A percentile compares a stretch with the other conserved stretches of the same genome.
Evolutionary conservation across 208 protist genomes (phyloP).

Genomic region (Vickermania ingenoplastis): DNA sequence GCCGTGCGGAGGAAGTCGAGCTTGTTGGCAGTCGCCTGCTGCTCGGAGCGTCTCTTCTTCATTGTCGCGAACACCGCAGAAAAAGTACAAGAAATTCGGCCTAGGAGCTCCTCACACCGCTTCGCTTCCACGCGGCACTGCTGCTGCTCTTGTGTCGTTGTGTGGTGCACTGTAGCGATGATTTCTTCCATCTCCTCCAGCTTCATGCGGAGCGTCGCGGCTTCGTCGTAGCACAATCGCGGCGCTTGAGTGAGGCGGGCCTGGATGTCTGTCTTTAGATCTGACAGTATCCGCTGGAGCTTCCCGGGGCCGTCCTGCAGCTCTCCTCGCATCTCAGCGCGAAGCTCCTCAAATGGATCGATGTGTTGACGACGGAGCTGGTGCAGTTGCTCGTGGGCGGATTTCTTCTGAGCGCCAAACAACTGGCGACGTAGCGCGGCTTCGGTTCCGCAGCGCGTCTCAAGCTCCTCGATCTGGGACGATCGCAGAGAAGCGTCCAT

Average conservation of each 20-base stretch:
- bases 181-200: constrained; percentile 3
- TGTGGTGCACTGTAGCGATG: constrained; percentile 14
- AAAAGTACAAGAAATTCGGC: constrained; percentile 3
- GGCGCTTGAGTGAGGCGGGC: background rate
- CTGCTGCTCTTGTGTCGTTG: constrained; percentile 4
- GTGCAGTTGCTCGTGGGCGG: constrained; percentile 29
- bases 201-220: background rate
- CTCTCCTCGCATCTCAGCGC: background rate
- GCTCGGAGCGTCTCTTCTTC: constrained; percentile 26
- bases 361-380: constrained; percentile 17
- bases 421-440: constrained; percentile 27
- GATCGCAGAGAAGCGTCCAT: constrained; percentile 23
- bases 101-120: constrained; percentile 13
- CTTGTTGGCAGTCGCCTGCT: constrained; percentile 32
- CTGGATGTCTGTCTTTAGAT: background rate
- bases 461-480: constrained; percentile 24
- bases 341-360: background rate
- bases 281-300: background rate
- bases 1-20: constrained; percentile 28
- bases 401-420: constrained; percentile 22
- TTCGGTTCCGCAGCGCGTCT: constrained; percentile 27
- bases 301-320: constrained; percentile 5
- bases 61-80: constrained; percentile 27
- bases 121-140: constrained; percentile 16
- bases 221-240: background rate